Percentiles rank a stretch among this genome's conserved stretches.
Conservation (phyloP, 805 yeast species). For the Maudiozyma pseudohumilis region DNA sequence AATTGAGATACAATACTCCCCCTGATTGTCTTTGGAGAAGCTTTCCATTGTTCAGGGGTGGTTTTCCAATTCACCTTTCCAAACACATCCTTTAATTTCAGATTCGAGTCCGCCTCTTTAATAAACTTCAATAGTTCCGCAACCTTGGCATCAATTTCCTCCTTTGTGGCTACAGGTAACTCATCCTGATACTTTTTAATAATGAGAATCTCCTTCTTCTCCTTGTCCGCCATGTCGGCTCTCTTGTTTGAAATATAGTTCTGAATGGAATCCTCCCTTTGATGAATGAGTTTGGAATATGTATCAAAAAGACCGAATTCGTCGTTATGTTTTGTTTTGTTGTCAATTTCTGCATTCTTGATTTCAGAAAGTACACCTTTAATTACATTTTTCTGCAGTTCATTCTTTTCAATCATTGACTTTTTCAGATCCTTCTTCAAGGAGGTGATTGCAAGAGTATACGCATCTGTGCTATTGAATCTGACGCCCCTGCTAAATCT, state of each 20-base stretch:
- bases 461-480: slow-evolving; percentile 30
- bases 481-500: slow-evolving; percentile 12
- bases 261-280: slow-evolving; percentile 40
- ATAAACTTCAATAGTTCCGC: slow-evolving; percentile 16
- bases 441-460: slow-evolving; percentile 24
- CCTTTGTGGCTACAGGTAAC: slow-evolving; percentile 42
- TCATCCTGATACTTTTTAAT: slow-evolving; percentile 32
- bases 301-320: slow-evolving; percentile 31
- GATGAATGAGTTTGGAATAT: slow-evolving; percentile 37
- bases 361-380: slow-evolving; percentile 34
- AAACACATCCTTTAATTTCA: slow-evolving; percentile 28
- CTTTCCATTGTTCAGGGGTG: slow-evolving; percentile 31
- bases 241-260: slow-evolving; percentile 40
- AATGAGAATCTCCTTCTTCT: slow-evolving; percentile 36
- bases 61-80: slow-evolving; percentile 27
- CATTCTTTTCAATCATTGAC: slow-evolving; percentile 40
- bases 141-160: slow-evolving; percentile 32
- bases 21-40: slow-evolving; percentile 27
- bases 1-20: slow-evolving; percentile 25
- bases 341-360: slow-evolving; percentile 37
- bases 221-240: slow-evolving; percentile 45
- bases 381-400: slow-evolving; percentile 35
- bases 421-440: slow-evolving; percentile 37
- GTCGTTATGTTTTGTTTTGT: slow-evolving; percentile 18
- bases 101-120: slow-evolving; percentile 12